phyloP scores from a whole-genome alignment of 805 yeast genomes.

The Yamadazyma philogaea region DNA sequence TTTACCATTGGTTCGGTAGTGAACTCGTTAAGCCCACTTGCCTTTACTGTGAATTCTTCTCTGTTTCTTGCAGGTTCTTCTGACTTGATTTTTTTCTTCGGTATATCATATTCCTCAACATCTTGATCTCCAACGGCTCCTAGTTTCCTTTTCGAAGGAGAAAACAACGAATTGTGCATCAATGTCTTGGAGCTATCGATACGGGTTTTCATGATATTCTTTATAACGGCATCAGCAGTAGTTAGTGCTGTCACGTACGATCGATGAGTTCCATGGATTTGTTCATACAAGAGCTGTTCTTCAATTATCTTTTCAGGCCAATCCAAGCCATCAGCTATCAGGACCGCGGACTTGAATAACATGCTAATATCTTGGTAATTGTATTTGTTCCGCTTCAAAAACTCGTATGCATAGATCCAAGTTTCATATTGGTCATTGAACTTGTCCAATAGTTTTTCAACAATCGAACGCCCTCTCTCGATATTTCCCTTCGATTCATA shows the following conservation, averaged over 20 bases:
- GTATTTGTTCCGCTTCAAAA: slow-evolving; percentile 32
- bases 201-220: slow-evolving; percentile 4
- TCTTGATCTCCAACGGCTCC: not conserved
- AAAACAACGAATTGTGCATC: not conserved
- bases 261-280: slow-evolving; percentile 27
- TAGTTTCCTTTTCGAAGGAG: not conserved
- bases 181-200: not conserved
- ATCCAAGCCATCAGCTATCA: slow-evolving; percentile 32
- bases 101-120: not conserved
- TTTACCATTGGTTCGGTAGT: slow-evolving; percentile 38
- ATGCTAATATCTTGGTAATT: slow-evolving; percentile 19
- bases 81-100: slow-evolving; percentile 2
- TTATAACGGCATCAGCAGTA: slow-evolving; percentile 22
- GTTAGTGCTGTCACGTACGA: slow-evolving; percentile 21
- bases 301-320: slow-evolving; percentile 50
- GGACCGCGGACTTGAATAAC: slow-evolving; percentile 32
- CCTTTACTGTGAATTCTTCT: slow-evolving; percentile 58
- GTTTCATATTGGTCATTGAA: slow-evolving; percentile 38
- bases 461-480: slow-evolving; percentile 19
- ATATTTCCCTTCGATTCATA: slow-evolving; percentile 20
- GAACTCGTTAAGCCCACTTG: slow-evolving; percentile 43
- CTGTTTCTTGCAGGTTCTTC: slow-evolving; percentile 41
- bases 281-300: slow-evolving; percentile 40
- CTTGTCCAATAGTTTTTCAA: slow-evolving; percentile 21
- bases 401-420: slow-evolving; percentile 46